A percentile compares a stretch with the other conserved stretches of the same genome.
Conservation (phyloP, 805 yeast species). For the Lipomyces oligophaga region DNA sequence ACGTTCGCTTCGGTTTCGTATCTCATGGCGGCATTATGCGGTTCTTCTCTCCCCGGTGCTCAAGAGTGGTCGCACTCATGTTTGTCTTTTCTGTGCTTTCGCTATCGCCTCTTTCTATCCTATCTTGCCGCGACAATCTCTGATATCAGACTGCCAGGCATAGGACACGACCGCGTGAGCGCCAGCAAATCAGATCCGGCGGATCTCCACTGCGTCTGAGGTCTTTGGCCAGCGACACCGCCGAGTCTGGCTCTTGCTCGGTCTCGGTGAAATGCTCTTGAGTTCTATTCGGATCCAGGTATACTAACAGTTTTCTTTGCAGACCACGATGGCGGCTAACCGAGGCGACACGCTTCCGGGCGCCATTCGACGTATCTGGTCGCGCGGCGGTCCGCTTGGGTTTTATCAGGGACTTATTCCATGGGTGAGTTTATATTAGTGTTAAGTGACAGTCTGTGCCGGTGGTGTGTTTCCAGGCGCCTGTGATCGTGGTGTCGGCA, state of each 20-base stretch:
- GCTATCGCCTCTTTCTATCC: neutral
- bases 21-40: neutral
- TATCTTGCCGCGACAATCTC: neutral
- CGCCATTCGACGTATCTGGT: conserved; percentile 75
- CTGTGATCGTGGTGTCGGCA: neutral
- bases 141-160: too few species aligned
- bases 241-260: neutral
- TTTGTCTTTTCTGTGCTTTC: neutral
- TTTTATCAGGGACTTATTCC: conserved; percentile 97
- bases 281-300: neutral
- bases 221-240: neutral
- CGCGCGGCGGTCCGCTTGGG: conserved; percentile 88
- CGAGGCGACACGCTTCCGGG: conserved; percentile 63
- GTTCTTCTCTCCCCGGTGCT: too few species aligned
- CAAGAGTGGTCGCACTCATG: neutral
- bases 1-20: neutral
- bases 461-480: neutral
- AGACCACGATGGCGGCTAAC: conserved; percentile 98
- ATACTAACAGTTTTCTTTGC: conserved; percentile 2
- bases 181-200: too few species aligned
- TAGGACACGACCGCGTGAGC: too few species aligned
- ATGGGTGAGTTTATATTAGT: conserved; percentile 48
- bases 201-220: neutral
- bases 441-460: neutral
- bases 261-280: neutral